A percentile compares a stretch with the other conserved stretches of the same genome.
phyloP scores from a whole-genome alignment of 1,139 yeast species.

The Tardiomyces blankii region DNA sequence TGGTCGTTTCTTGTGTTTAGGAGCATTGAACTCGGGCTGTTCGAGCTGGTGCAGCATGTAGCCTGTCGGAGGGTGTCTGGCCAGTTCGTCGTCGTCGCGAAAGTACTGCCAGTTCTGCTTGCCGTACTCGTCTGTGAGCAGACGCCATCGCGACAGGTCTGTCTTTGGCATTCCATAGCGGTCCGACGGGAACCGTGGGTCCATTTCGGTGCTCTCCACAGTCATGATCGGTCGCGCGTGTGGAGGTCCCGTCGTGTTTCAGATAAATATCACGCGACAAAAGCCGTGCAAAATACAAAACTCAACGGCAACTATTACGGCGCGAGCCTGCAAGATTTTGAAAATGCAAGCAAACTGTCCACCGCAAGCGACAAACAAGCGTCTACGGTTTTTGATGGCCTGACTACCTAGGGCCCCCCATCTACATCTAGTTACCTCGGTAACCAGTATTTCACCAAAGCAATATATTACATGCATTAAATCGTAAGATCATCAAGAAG shows the following conservation, averaged over 20 bases:
- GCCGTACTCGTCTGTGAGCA: constrained; percentile 60
- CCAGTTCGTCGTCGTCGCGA: constrained; percentile 25
- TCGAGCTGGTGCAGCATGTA: constrained; percentile 47
- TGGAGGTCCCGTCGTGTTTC: too few relatives aligned
- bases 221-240: neutral
- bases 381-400: too few relatives aligned
- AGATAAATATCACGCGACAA: too few relatives aligned
- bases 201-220: neutral
- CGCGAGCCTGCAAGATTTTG: too few relatives aligned
- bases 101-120: constrained; percentile 75
- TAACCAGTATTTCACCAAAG: too few relatives aligned
- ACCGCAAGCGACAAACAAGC: too few relatives aligned
- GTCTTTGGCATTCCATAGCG: constrained; percentile 48
- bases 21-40: constrained; percentile 36
- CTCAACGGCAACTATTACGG: too few relatives aligned
- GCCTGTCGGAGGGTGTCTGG: constrained; percentile 17
- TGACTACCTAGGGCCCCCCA: too few relatives aligned
- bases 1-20: constrained; percentile 9
- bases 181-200: constrained; percentile 21
- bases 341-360: too few relatives aligned
- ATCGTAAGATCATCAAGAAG: neutral
- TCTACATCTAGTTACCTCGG: too few relatives aligned
- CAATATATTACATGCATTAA: neutral
- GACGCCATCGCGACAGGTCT: constrained; percentile 66
- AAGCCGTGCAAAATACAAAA: too few relatives aligned